Evolutionary conservation across 306 rosid species (phyloP).

Genomic region (Chamaecrista fasciculata): DNA sequence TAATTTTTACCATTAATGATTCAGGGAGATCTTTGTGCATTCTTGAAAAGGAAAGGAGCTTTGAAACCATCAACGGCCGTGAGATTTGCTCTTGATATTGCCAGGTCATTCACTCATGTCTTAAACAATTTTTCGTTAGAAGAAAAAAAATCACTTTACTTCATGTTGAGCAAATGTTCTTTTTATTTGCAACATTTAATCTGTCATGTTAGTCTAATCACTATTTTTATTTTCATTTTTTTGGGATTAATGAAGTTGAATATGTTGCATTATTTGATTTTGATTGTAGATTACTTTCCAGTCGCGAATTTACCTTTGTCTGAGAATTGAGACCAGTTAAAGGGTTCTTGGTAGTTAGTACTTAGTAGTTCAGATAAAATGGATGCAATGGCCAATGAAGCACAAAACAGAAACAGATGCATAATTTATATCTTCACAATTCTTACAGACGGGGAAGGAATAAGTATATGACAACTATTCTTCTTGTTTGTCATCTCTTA

Average conservation of each 20-base stretch:
- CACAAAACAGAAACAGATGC: neutral
- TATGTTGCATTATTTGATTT: neutral
- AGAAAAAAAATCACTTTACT: too few species aligned
- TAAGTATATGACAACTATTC: neutral
- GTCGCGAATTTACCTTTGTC: neutral
- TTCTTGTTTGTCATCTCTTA: neutral
- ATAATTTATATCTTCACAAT: neutral
- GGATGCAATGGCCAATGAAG: too few species aligned
- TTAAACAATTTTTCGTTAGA: too few species aligned
- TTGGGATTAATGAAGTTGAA: neutral
- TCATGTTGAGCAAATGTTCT: slow-evolving; percentile 1
- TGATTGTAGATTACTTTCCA: slow-evolving; percentile 2
- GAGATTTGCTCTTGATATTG: slow-evolving; percentile 84
- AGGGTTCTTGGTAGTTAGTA: slow-evolving; percentile 9
- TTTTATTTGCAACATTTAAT: slow-evolving; percentile 10
- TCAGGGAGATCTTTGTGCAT: slow-evolving; percentile 81
- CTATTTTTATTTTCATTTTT: too few species aligned
- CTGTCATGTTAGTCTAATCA: neutral
- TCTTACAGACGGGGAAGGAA: neutral
- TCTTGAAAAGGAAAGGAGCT: slow-evolving; percentile 68
- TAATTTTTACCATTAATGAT: slow-evolving; percentile 27
- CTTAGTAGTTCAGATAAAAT: neutral
- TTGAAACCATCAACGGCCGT: slow-evolving; percentile 68
- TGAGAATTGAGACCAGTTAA: slow-evolving; percentile 15
- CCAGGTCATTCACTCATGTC: slow-evolving; percentile 55